Evolutionary conservation across 2,329 filamentous ascomycete genomes (phyloP).

Genomic region (Claviceps sp.): DNA sequence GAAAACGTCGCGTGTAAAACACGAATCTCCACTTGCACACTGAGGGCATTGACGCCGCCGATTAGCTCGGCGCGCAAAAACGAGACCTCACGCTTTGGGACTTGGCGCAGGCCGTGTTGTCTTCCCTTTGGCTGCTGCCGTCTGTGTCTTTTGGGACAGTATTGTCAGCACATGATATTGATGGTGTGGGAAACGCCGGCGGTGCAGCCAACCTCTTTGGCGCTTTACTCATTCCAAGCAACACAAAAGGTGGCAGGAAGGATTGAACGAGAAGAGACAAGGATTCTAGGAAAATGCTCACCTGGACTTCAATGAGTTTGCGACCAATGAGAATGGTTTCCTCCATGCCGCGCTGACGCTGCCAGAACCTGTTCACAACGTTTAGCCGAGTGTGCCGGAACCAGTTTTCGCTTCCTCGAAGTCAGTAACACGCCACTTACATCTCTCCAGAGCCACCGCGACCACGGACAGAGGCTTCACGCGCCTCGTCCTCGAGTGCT

Average conservation of each 20-base stretch:
- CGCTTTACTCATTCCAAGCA: too few relatives aligned
- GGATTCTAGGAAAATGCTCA: conserved; percentile 5
- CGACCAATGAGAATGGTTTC: conserved; percentile 46
- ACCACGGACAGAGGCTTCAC: conserved; percentile 33
- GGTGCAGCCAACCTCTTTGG: too few relatives aligned
- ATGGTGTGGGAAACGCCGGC: neutral
- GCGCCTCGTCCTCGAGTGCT: conserved; percentile 50
- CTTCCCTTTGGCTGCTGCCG: neutral
- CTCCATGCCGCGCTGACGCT: conserved; percentile 41
- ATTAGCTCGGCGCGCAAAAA: neutral
- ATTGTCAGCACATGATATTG: neutral
- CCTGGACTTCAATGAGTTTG: conserved; percentile 37
- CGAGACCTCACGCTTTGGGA: neutral
- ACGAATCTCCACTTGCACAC: neutral
- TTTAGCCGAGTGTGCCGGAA: neutral
- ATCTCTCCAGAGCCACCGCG: conserved; percentile 37
- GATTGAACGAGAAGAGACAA: neutral
- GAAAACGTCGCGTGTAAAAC: neutral
- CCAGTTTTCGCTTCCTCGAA: neutral
- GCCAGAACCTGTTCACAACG: conserved; percentile 39
- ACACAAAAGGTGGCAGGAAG: too few relatives aligned
- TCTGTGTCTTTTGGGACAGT: neutral
- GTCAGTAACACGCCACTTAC: conserved; percentile 19
- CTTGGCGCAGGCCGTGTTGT: neutral
- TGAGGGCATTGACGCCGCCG: neutral